These are phyloP conservation scores for Mallotus nudiflorus DNA, from an alignment of 345 rosid species.

Conservation along the genomic window DNA sequence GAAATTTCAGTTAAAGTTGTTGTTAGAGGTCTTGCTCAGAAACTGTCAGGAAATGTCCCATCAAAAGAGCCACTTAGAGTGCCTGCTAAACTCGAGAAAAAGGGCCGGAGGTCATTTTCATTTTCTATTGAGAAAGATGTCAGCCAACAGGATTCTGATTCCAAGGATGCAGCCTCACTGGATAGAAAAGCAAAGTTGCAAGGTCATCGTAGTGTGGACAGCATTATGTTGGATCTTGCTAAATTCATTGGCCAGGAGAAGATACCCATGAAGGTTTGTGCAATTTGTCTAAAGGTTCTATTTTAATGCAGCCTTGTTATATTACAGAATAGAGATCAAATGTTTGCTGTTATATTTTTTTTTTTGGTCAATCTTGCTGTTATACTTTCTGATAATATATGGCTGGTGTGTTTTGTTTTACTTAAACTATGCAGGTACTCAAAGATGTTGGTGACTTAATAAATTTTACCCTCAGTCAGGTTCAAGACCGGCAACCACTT, in stretches of 20 bases:
- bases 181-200: slow-evolving; percentile 58
- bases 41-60: slow-evolving; percentile 51
- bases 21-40: slow-evolving; percentile 66
- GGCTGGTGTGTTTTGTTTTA: slow-evolving; percentile 17
- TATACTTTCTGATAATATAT: slow-evolving; percentile 12
- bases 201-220: slow-evolving; percentile 62
- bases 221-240: slow-evolving; percentile 74
- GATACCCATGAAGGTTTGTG: slow-evolving; percentile 83
- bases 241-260: slow-evolving; percentile 81
- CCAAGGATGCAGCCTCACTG: slow-evolving; percentile 43
- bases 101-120: slow-evolving; percentile 56
- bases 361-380: no score
- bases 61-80: slow-evolving; percentile 58
- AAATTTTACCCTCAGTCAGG: slow-evolving; percentile 70
- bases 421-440: slow-evolving; percentile 56
- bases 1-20: slow-evolving; percentile 79
- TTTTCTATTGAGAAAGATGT: slow-evolving; percentile 68
- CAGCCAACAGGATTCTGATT: slow-evolving; percentile 41
- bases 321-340: no score
- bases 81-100: slow-evolving; percentile 73
- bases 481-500: slow-evolving; percentile 66
- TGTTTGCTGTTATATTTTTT: no score
- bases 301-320: neutral
- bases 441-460: slow-evolving; percentile 81
- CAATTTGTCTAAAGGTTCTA: neutral